Base-by-base conservation (phyloP, 139 green algal genomes). In the Monoraphidium neglectum region DNA sequence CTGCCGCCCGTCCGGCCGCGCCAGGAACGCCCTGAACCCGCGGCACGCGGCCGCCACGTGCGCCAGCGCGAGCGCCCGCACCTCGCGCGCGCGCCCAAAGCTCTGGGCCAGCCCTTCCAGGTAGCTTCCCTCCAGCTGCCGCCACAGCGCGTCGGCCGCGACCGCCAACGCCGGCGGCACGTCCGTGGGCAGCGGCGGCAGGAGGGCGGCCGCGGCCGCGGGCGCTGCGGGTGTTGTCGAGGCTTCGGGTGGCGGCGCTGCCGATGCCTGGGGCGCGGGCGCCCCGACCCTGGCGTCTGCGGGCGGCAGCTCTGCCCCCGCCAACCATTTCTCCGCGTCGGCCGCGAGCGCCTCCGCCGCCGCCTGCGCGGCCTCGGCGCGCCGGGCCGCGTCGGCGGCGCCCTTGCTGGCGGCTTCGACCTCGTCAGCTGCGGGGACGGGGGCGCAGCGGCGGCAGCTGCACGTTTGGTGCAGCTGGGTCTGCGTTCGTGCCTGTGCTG, bases 101-200 rank as follows among this genome's bases (percentile, higher is more conserved):
- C 64, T 38, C 3, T 74, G 66, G 1, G 64, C 49, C 35, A 90
- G 72, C 10, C 88, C 88, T 3, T 83, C 73, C n/a, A 90, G 33
- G 80, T 92, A 94, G 15, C 46, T 49, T 0, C 28, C 33, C 82
- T 93, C 88, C 28, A 90, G 54, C 38, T 67, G 57, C 35, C 57
- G 53, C 88, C 88, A 94, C 75, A 85, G 82, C 37, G 54, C 30
- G 35, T 76, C 68, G 70, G 87, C 69, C 23, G 78, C 60, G 4
- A 53, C 24, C 0, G 81, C 77, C 54, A 88, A 32, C 47, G 38
- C 35, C 4, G 16, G 40, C 12, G 70, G 49, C 30, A 88, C 23
- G 6, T 36, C 49, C 40, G 33, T 47, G 74, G 36, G 40, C 75
- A 33, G 64, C 69, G 38, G 64, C 35, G 47, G 47, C n/a, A n/a